phyloP scores from a whole-genome alignment of 2,329 filamentous ascomycete species.

The Cladobotryum mycophilum region DNA sequence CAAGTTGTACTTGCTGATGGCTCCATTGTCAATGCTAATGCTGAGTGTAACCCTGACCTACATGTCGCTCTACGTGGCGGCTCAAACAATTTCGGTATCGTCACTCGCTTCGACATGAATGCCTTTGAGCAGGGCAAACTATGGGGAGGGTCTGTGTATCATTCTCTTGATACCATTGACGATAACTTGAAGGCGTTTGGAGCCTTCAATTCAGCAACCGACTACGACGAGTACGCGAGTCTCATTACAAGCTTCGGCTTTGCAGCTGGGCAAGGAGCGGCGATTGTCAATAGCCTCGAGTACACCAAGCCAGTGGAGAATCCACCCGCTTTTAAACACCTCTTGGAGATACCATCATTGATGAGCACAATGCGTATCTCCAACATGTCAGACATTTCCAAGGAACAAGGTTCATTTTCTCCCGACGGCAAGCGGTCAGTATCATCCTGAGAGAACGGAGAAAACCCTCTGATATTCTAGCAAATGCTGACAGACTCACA shows the following conservation, averaged over 20 bases:
- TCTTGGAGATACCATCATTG: constrained; percentile 1
- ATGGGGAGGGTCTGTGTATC: constrained; percentile 25
- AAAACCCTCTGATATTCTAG: neutral
- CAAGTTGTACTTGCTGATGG: constrained; percentile 33
- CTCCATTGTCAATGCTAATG: constrained; percentile 31
- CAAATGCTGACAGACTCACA: neutral
- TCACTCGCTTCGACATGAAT: constrained; percentile 21
- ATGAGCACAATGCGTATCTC: constrained; percentile 5
- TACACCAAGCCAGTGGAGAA: constrained; percentile 8
- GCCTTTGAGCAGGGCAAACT: constrained; percentile 15
- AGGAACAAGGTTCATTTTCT: neutral
- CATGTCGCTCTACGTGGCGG: constrained; percentile 41
- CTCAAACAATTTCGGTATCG: constrained; percentile 35
- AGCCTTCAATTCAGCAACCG: neutral
- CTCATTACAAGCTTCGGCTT: constrained; percentile 7
- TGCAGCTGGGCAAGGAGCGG: neutral
- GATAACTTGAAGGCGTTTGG: constrained; percentile 1
- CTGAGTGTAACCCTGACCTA: constrained; percentile 29
- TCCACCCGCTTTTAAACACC: neutral
- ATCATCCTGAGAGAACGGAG: too few relatives aligned
- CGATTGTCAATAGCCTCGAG: constrained; percentile 4
- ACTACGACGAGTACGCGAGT: constrained; percentile 6
- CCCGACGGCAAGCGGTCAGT: constrained; percentile 3
- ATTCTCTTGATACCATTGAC: constrained; percentile 1
- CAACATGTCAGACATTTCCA: constrained; percentile 2